Base-by-base conservation (phyloP, 805 yeast species). In the Saccharomycopsis fibuligera region DNA sequence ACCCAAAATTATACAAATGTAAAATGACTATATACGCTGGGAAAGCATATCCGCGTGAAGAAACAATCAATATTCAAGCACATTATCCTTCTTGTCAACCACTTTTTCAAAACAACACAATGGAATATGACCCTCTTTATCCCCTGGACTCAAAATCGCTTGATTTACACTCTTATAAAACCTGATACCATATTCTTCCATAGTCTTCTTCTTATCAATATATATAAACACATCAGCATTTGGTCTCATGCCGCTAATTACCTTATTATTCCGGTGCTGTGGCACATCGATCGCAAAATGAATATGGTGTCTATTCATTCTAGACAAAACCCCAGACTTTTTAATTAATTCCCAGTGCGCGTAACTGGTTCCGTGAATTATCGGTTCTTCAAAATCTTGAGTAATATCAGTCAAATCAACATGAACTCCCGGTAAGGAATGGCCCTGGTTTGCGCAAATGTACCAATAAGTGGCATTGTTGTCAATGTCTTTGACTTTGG, bases 381-480 rank as follows among this genome's bases (percentile, higher is more conserved):
- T 73, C 1, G 63, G 60, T 0, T 54, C 35, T 3, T 73, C 69
- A 1, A 38, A 44, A 17, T 61, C 52, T n/a, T 58, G 58, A 40
- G 44, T 44, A 12, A 79, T 58, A 33, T 60, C 68, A 41, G 46
- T 60, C 25, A 78, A 62, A 25, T 73, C 70, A 19, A 68, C 73
- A 25, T 69, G 68, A 1, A 80, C 68, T 0, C 57, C 50, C 30
- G 62, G 60, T 4, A 91, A 66, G 0, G 95, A 80, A 63, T 93
- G 99, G 3, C 99, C 99, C 64, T 93, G 99, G 45, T 83, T 82
- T 3, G 99, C 98, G 60, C 97, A 78, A n/a, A 91, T 77, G 17
- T 33, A n/a, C 38, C 21, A 31, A 33, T 8, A 12, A 21, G 9
- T 24, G 9, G 42, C 24, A 17, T 36, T 21, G 12, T n/a, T 23